Conservation (phyloP, 257 asterid species). For the Linaria vulgaris region DNA sequence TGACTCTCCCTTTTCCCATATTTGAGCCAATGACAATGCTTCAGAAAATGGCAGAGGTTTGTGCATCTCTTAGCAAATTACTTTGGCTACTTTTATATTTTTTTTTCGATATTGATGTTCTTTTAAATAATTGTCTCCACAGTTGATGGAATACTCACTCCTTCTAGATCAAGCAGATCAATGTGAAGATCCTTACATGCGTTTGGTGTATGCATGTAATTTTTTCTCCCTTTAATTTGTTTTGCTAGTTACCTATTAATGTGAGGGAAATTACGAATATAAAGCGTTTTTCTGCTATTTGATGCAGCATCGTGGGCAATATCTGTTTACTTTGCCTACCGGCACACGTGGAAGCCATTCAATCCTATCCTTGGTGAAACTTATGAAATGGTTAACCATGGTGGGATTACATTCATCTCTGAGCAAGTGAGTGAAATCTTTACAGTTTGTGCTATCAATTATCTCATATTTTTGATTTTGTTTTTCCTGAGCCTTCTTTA, state of each 20-base stretch:
- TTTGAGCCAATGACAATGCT: constrained; percentile 99
- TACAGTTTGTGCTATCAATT: constrained; percentile 5
- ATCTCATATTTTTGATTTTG: constrained; percentile 18
- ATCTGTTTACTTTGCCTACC: constrained; percentile 85
- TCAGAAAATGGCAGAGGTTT: constrained; percentile 99
- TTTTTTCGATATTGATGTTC: constrained; percentile 19
- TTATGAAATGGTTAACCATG: constrained; percentile 85
- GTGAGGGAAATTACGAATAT: constrained; percentile 3
- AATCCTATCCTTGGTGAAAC: constrained; percentile 99
- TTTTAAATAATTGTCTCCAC: constrained; percentile 30
- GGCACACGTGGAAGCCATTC: constrained; percentile 99
- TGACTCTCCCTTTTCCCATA: constrained; percentile 92
- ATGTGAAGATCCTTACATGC: constrained; percentile 94
- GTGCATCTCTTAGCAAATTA: constrained; percentile 26
- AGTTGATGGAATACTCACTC: constrained; percentile 91
- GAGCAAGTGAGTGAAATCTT: constrained; percentile 70
- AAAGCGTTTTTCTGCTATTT: constrained; percentile 20
- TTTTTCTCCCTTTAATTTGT: constrained; percentile 15
- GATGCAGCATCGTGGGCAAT: constrained; percentile 93
- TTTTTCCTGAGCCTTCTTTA: constrained; percentile 13
- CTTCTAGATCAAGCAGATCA: constrained; percentile 92
- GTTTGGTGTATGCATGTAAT: constrained; percentile 79
- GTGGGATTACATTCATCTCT: constrained; percentile 76
- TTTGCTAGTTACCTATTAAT: constrained; percentile 1
- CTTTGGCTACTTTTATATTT: constrained; percentile 18